Base-by-base conservation (phyloP, 2,329 filamentous ascomycete genomes). In the Westerdykella ornata region DNA sequence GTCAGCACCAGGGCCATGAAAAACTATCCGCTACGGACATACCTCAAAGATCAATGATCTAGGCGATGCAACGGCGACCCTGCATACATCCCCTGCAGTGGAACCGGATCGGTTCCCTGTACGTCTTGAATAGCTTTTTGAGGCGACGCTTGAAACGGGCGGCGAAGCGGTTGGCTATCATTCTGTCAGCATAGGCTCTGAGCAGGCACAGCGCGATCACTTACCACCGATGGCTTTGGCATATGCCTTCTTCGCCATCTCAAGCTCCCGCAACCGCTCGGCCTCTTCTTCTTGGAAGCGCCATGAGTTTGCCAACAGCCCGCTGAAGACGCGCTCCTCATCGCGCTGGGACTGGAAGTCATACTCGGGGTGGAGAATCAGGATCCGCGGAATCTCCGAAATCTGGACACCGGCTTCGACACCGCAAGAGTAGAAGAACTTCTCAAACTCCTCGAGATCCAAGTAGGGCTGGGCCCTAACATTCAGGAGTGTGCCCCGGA, bases 331-430 rank as follows among this genome's bases (percentile, higher is more conserved):
- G 2, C 38, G 14, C 11, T 17, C 26, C 3, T 44, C 37, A 13
- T 32, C 30, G 2, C 13, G 12, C 12, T 0, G n/a, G 12, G 43
- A 44, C 0, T 28, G 18, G 5, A 13, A 15, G 13, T 53, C 50
- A 15, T 45, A 28, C 1, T 50, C 42, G 5, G 48, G 45, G 17
- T 50, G 48, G n/a, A 53, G 16, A 1, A 39, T 26, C 1, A 55
- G 19, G 2, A 55, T 52, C 1, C 39, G 16, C 0, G 48, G 45
- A 17, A 53, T 35, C 4, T 39, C 35, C 12, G n/a, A 9, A 5
- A 45, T 7, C 1, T 20, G 5, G 0, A 55, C 22, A 1, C 50
- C 48, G 3, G 38, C 42, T 3, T 34, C 42, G 4, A 26, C 9
- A 30, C 45, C 38, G 11, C 45, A 45, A 14, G 39, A 32, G 31